phyloP scores from a whole-genome alignment of 2,329 filamentous ascomycete species.

The Gaeumannomyces sp. region DNA sequence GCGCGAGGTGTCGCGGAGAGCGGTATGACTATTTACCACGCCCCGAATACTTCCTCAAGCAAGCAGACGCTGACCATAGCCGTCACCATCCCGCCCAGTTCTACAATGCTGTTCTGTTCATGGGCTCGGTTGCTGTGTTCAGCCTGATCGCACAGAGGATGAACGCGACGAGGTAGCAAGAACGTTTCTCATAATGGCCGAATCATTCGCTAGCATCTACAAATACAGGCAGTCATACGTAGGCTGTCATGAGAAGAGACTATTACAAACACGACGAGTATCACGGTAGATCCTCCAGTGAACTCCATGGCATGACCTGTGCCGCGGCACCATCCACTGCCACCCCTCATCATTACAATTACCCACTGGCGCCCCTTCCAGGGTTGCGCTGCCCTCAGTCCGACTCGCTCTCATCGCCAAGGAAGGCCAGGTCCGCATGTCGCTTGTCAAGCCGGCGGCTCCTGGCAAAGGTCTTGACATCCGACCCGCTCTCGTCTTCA shows the following conservation, averaged over 20 bases:
- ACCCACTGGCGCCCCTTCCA: background rate
- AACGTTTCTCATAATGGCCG: background rate
- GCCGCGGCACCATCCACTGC: background rate
- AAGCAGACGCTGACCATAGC: constrained; percentile 2
- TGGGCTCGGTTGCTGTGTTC: constrained; percentile 92
- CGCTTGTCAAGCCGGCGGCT: constrained; percentile 41
- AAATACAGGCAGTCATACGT: background rate
- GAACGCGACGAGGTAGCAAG: constrained; percentile 37
- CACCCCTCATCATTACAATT: background rate
- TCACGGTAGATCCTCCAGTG: background rate
- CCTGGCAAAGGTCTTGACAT: constrained; percentile 33
- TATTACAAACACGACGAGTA: background rate
- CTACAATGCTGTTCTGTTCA: constrained; percentile 94
- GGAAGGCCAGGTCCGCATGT: constrained; percentile 52
- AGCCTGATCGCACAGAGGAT: constrained; percentile 88
- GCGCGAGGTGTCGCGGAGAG: constrained; percentile 86
- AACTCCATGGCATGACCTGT: background rate
- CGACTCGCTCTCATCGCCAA: constrained; percentile 63
- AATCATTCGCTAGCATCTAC: constrained; percentile 16
- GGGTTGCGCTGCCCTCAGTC: constrained; percentile 37
- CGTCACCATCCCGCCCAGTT: constrained; percentile 54
- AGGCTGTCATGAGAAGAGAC: background rate
- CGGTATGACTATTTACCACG: constrained; percentile 50
- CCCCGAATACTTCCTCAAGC: constrained; percentile 5
- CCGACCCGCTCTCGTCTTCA: constrained; percentile 16